These are phyloP conservation scores for Ascochyta clinopodiicola DNA, from an alignment of 2,329 filamentous ascomycete species.

Conservation along the genomic window DNA sequence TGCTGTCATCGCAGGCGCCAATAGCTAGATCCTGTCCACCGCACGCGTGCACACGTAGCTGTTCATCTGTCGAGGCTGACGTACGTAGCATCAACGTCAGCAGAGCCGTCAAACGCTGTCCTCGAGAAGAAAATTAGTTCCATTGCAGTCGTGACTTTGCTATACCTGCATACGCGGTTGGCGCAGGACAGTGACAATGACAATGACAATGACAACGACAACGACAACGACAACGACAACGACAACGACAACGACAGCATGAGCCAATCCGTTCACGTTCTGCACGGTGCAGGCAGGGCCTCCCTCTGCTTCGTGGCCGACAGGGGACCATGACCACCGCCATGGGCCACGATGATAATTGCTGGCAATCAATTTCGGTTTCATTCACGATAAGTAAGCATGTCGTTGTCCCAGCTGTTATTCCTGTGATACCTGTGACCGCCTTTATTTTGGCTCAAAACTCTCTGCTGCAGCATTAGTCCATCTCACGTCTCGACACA, in stretches of 20 bases:
- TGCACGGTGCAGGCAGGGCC: conserved; percentile 9
- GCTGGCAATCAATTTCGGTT: conserved; percentile 20
- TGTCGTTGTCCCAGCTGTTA: conserved; percentile 23
- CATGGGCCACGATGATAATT: conserved; percentile 23
- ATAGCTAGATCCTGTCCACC: conserved; percentile 2
- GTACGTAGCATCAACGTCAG: conserved; percentile 13
- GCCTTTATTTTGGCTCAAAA: conserved; percentile 33
- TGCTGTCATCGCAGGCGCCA: conserved; percentile 5
- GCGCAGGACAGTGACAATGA: conserved; percentile 14
- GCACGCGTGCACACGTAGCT: conserved; percentile 10
- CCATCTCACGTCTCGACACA: conserved; percentile 26
- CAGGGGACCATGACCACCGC: conserved; percentile 20
- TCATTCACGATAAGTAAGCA: conserved; percentile 1
- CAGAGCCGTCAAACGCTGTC: not conserved
- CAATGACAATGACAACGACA: no score
- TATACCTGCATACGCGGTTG: conserved; percentile 27
- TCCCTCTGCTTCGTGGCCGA: conserved; percentile 16
- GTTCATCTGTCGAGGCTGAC: conserved; percentile 8
- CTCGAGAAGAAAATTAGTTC: not conserved
- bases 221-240: no score
- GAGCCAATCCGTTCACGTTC: conserved; percentile 3
- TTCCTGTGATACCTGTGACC: conserved; percentile 35
- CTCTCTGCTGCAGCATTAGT: conserved; percentile 35
- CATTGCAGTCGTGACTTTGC: not conserved
- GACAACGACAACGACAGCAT: conserved; percentile 21